Base-by-base conservation (phyloP, 306 rosid species). In the Quercus berberidifolia region DNA sequence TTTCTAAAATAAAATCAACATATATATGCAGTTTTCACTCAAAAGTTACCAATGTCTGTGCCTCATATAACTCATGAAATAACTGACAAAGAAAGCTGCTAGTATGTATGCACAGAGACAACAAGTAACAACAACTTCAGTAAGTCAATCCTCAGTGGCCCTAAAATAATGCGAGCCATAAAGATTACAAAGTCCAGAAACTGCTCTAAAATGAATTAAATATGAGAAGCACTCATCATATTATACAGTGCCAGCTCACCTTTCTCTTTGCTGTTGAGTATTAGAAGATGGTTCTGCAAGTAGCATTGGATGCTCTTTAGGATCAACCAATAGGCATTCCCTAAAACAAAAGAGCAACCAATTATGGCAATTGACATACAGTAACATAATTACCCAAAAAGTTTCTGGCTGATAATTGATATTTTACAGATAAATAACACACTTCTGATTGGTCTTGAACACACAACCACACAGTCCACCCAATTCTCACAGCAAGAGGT, bases 271-370 rank as follows among this genome's bases (percentile, higher is more conserved):
- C 74, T 87, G 99, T 82, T 88, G 99, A 82, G 87, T 79, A 82
- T 90, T 95, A 5, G 82, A 95, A 74, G 96, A 95, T 81, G 99
- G 98, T 73, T 95, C 99, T 13, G 98, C 99, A 76, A 95, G 98
- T 76, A 95, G 94, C 98, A 95, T 93, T 30, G 99, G 99, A 85
- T 90, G 99, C 89, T 95, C 97, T 82, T 89, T 89, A 56, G 99
- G 97, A 84, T 95, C 99, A 82, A 95, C 82, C 87, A 90, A 83
- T 14, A 95, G 86, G 86, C 97, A 93, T 76, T 95, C 98, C 92
- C 99, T 95, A 73, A 72, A 83, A 84, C 67, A 1, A 62, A 73
- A 73, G 43, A 43, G 75, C 33, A 38, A 38, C 68, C 68, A 76
- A 57, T 64, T 35, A 78, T 20, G 49, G 30, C 35, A 41, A 25